Evolutionary conservation across 83 land plant species (phyloP), one percentile per base, ranked within the genome.

Genomic region (Isoetes engelmannii): DNA sequence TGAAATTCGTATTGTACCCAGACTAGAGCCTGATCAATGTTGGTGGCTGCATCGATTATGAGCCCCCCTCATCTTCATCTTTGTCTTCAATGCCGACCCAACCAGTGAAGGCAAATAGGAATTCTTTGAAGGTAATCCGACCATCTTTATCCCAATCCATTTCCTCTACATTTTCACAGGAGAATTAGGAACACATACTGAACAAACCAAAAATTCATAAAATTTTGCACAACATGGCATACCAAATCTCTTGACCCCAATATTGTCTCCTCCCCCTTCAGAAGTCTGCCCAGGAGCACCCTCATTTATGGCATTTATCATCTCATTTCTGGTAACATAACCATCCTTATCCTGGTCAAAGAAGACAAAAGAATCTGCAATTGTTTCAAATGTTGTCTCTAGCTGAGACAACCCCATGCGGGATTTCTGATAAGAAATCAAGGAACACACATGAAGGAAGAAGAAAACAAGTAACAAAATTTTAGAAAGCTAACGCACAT

Each of bases 201-300:
- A 0, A n/a, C 0, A 51, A 17, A 13, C 54, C 2, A 6, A 15
- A 12, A 69, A 69, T 69, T 4, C n/a, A 41, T 69, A 5, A 55
- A 47, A 7, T 7, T 64, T 8, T 7, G 17, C 8, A 8, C 53
- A 12, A n/a, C 48, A 17, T 48, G 63, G 49, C 81, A 71, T 44
- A 93, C 98, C 98, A 72, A 92, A 93, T 87, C 98, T 80, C 80
- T 80, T 85, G 71, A 87, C 75, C 61, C 89, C 98, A 74, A 93
- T 90, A 46, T 77, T 83, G 47, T 89, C 85, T 44, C 92, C 84
- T 57, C 86, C 80, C 44, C 89, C 37, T 28, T 28, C 37, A 28
- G 37, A 28, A 28, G 37, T 28, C 2, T 28, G 79, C 3, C 92
- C 96, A 18, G 81, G 65, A 18, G 85, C 72, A 41, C 87, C 81